phyloP scores from a whole-genome alignment of 192 early-diverging fungal genomes.

The Coemansia guatemalensis region DNA sequence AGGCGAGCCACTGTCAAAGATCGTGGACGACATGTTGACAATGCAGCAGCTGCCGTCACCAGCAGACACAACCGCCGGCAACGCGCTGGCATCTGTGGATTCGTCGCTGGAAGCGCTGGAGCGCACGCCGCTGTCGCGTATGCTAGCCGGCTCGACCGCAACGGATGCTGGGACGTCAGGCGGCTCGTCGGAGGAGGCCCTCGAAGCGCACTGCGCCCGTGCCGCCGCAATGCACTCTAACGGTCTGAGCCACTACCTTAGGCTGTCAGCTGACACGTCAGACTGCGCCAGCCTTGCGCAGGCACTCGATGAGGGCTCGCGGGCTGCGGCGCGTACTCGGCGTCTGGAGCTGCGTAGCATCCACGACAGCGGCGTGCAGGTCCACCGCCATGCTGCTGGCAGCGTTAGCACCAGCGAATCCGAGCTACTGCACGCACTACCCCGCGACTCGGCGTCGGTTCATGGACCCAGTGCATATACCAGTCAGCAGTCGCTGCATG shows the following conservation, averaged over 20 bases:
- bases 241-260: slow-evolving; percentile 15
- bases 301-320: too few relatives aligned
- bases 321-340: too few relatives aligned
- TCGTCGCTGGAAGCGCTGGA: slow-evolving; percentile 12
- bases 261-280: slow-evolving; percentile 8
- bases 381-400: slow-evolving; percentile 3
- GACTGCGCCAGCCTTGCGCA: too few relatives aligned
- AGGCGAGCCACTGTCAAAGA: background rate
- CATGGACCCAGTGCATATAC: too few relatives aligned
- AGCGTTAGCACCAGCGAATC: background rate
- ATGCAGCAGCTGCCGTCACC: slow-evolving; percentile 24
- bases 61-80: slow-evolving; percentile 11
- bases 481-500: slow-evolving; percentile 6
- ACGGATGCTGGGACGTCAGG: background rate
- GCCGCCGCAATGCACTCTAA: slow-evolving; percentile 23
- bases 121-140: slow-evolving; percentile 14
- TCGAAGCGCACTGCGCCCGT: slow-evolving; percentile 26
- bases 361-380: slow-evolving; percentile 47
- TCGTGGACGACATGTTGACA: background rate
- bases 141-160: background rate
- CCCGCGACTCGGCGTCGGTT: background rate
- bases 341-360: too few relatives aligned
- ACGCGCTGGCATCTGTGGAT: background rate
- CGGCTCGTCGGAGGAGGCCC: slow-evolving; percentile 8
- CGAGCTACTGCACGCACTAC: background rate